Base-by-base conservation (phyloP, 768 basidiomycete species). In the Dictyophora rubrovolvata region DNA sequence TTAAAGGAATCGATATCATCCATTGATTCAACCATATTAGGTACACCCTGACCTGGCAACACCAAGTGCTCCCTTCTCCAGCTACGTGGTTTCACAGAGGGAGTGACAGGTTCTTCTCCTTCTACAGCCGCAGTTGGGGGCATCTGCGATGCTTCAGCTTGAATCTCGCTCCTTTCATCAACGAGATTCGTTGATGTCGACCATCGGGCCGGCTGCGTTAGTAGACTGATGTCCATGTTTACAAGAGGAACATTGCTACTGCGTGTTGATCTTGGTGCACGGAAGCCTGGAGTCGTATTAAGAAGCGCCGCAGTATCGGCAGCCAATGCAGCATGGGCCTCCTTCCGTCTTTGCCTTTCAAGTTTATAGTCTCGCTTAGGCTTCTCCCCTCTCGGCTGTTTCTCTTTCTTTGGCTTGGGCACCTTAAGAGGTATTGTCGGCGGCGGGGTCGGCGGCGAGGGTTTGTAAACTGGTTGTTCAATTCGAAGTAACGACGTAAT, bases 1-100 rank as follows among this genome's bases (percentile, higher is more conserved):
- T 75, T 80, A 75, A 95, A 96, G 18, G 85, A 85, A 48, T 79
- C 79, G 56, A 81, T 79, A 48, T 79, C 77, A 66, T 86, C 87
- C 34, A 94, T 82, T 47, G 83, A 75, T n/a, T 83, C 78, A 2
- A 90, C 84, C 56, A 87, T 72, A 22, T 79, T 76, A 4, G 85
- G 79, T 1, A 76, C 67, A 14, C 74, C 62, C 52, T 70, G 68
- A 60, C 71, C 66, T 21, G 68, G 65, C 35, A 66, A 35, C 1
- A 48, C 35, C 18, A 48, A 56, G 37, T 59, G 52, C 54, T 58
- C 37, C 20, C 36, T n/a, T 36, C 48, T 48, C 52, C 23, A 49
- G 22, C 60, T 36, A 21, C 54, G 53, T 47, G 23, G 55, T 47
- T 46, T 52, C 42, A 49, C 20, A 16, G 22, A 20, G 37, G 36